Evolutionary conservation across 164 flowering plant genomes (phyloP).

Genomic region (Brasenia schreberi): DNA sequence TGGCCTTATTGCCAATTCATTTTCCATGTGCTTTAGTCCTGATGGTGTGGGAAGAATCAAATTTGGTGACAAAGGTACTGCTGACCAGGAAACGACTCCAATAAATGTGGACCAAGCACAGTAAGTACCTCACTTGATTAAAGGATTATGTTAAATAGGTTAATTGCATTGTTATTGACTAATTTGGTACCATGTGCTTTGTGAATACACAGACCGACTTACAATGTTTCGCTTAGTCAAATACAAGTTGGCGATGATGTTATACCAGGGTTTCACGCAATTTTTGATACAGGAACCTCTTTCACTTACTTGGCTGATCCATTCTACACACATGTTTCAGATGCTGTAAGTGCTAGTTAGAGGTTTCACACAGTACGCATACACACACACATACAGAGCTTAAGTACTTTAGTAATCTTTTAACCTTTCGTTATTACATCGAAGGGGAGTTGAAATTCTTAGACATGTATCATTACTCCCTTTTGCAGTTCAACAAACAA

Average conservation of each 20-base stretch:
- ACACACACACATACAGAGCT: too few relatives aligned
- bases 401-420: not conserved
- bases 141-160: not conserved
- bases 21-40: conserved; percentile 84
- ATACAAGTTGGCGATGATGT: conserved; percentile 31
- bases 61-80: conserved; percentile 81
- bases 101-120: conserved; percentile 26
- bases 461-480: not conserved
- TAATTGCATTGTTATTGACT: not conserved
- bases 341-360: conserved; percentile 42
- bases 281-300: conserved; percentile 86
- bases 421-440: not conserved
- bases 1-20: conserved; percentile 57
- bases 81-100: conserved; percentile 63
- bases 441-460: not conserved
- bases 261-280: conserved; percentile 33
- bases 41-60: conserved; percentile 72
- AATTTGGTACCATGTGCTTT: not conserved
- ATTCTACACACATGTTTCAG: conserved; percentile 42
- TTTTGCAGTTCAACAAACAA: conserved; percentile 57
- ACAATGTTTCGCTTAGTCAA: conserved; percentile 52
- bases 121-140: conserved; percentile 25
- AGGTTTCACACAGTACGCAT: too few relatives aligned
- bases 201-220: conserved; percentile 38
- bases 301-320: conserved; percentile 80